These are phyloP conservation scores for Parmelia sp. DNA, from an alignment of 495 filamentous ascomycete genomes.

Conservation along the genomic window DNA sequence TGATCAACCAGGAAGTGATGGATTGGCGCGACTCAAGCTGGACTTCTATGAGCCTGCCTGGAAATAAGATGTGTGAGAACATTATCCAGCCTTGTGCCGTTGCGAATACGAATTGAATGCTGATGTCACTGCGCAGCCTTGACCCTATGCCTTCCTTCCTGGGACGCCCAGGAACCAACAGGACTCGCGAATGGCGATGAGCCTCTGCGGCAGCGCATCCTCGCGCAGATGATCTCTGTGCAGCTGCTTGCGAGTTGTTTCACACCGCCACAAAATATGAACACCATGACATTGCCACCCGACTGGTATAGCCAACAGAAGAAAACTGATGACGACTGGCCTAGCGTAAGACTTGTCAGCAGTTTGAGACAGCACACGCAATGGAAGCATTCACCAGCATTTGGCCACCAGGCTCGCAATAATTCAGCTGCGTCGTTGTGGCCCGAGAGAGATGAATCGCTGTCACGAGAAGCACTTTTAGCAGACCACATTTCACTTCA, in stretches of 20 bases:
- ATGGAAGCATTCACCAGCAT: constrained; percentile 29
- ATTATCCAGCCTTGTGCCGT: background rate
- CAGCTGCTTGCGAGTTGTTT: constrained; percentile 31
- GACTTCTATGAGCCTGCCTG: constrained; percentile 10
- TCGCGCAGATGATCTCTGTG: constrained; percentile 24
- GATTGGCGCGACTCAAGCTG: constrained; percentile 8
- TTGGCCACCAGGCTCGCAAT: constrained; percentile 31
- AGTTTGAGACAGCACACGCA: constrained; percentile 31
- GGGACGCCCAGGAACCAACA: constrained; percentile 3
- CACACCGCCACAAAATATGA: constrained; percentile 24
- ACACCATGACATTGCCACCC: constrained; percentile 4
- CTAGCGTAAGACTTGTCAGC: constrained; percentile 27
- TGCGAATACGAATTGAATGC: background rate
- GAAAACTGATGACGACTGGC: background rate
- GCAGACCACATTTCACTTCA: constrained; percentile 9
- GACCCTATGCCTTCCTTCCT: background rate
- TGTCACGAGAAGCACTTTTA: constrained; percentile 5
- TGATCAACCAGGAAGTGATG: constrained; percentile 12
- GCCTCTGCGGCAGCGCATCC: background rate
- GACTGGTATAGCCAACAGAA: background rate
- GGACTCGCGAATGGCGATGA: background rate
- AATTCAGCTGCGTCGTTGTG: constrained; percentile 24
- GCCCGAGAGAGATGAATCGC: constrained; percentile 8
- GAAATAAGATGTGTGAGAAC: constrained; percentile 3
- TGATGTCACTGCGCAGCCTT: background rate